Evolutionary conservation across 2,329 filamentous ascomycete genomes (phyloP), one percentile per base, ranked within the genome.

Genomic region (Paraphoma chrysanthemicola): DNA sequence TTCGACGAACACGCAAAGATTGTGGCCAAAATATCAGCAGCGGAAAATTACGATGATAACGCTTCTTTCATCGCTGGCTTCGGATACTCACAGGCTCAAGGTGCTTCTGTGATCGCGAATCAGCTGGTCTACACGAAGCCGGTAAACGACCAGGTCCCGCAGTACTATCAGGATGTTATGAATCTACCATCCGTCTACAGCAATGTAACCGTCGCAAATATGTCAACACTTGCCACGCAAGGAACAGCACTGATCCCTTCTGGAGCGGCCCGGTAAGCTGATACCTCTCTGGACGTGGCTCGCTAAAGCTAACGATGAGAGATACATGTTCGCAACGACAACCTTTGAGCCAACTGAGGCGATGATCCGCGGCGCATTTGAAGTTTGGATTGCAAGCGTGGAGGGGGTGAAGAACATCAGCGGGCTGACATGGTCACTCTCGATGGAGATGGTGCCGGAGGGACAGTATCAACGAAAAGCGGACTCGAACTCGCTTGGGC

Each of bases 401-500:
- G 16, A 3, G 17, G 42, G 42, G 3, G 42, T 44, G 16, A 44
- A 28, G 3, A 12, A 44, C 17, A 44, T 44, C 28, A 44, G 42
- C 42, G 42, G 23, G 14, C 42, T 44, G 18, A 23, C 42, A 14
- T 44, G 42, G 42, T 44, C 42, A 23, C 42, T 44, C 14, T 44
- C 42, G 2, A 44, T 44, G 10, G 42, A 44, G 17, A 44, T 44
- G 23, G 17, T 44, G 14, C 42, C 42, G 9, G 42, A 44, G 42
- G 42, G 42, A 23, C 17, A 23, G 7, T 44, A 44, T 28, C 42
- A 28, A 9, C 42, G 42, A 28, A 12, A 28, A 3, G 42, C 42
- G 5, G 53, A 45, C 18, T 54, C 48, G 6, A 61, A 64, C 29
- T 48, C 60, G 11, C 51, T 64, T 14, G 60, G 60, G 8, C 48